Conservation (phyloP, 345 rosid species). For the Lumnitzera racemosa region DNA sequence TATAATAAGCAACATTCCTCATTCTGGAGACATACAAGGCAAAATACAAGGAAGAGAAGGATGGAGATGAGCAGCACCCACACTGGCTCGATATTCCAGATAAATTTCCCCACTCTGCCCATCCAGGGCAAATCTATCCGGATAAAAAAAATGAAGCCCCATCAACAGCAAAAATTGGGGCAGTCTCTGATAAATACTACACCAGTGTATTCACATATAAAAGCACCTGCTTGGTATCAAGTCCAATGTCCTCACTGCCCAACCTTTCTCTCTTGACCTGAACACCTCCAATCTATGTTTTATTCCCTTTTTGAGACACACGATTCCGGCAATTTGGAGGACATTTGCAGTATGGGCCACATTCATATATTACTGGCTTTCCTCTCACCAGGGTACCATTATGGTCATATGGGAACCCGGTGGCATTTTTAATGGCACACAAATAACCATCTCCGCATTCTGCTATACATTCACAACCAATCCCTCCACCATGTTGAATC, state of each 20-base stretch:
- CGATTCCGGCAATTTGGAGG: slow-evolving; percentile 78
- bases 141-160: slow-evolving; percentile 81
- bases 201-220: slow-evolving; percentile 87
- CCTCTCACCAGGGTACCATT: slow-evolving; percentile 61
- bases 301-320: slow-evolving; percentile 65
- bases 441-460: slow-evolving; percentile 66
- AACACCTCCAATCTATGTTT: slow-evolving; percentile 71
- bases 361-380: slow-evolving; percentile 72
- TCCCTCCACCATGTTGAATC: slow-evolving; percentile 25
- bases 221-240: slow-evolving; percentile 83
- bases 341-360: slow-evolving; percentile 66
- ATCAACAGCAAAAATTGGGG: slow-evolving; percentile 64
- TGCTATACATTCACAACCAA: slow-evolving; percentile 64
- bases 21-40: slow-evolving; percentile 91
- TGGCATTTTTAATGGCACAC: slow-evolving; percentile 69
- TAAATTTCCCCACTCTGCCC: slow-evolving; percentile 88
- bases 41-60: slow-evolving; percentile 75
- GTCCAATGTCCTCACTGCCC: slow-evolving; percentile 92
- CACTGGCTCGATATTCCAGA: slow-evolving; percentile 54
- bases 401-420: slow-evolving; percentile 71
- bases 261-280: slow-evolving; percentile 82
- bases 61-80: slow-evolving; percentile 50
- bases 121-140: slow-evolving; percentile 56
- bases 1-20: slow-evolving; percentile 93
- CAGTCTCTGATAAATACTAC: slow-evolving; percentile 84